phyloP scores from a whole-genome alignment of 2,329 filamentous ascomycete genomes.

The Nemania sp. region DNA sequence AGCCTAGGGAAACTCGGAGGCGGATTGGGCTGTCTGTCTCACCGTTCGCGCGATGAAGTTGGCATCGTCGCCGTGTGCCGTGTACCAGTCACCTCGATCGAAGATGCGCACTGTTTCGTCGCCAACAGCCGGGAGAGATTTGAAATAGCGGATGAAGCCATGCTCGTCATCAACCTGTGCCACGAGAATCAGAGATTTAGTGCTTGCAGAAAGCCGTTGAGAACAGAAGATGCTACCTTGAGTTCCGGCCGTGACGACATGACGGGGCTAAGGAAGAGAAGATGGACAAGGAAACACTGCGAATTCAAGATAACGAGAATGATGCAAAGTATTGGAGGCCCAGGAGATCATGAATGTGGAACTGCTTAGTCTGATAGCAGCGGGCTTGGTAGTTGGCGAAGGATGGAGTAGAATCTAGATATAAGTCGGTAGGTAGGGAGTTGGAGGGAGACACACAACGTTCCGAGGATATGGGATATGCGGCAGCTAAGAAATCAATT shows the following conservation, averaged over 20 bases:
- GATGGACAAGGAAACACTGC: background rate
- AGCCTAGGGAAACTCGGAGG: too few relatives aligned
- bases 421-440: too few relatives aligned
- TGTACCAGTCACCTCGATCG: conserved; percentile 93
- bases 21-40: conserved; percentile 33
- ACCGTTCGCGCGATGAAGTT: conserved; percentile 80
- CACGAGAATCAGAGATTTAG: background rate
- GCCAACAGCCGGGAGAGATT: conserved; percentile 73
- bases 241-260: conserved; percentile 63
- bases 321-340: too few relatives aligned
- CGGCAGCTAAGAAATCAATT: conserved; percentile 38
- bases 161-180: conserved; percentile 91
- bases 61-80: conserved; percentile 86
- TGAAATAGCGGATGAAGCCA: conserved; percentile 96
- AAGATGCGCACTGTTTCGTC: conserved; percentile 86
- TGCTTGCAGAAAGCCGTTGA: background rate
- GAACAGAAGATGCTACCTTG: conserved; percentile 43
- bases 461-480: conserved; percentile 1
- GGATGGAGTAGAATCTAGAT: too few relatives aligned
- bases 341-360: too few relatives aligned
- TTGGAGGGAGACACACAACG: too few relatives aligned
- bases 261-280: conserved; percentile 11
- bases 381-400: too few relatives aligned
- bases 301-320: too few relatives aligned
- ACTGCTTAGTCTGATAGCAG: too few relatives aligned